Evolutionary conservation across 306 rosid genomes (phyloP).

Genomic region (Citrullus mucosospermus): DNA sequence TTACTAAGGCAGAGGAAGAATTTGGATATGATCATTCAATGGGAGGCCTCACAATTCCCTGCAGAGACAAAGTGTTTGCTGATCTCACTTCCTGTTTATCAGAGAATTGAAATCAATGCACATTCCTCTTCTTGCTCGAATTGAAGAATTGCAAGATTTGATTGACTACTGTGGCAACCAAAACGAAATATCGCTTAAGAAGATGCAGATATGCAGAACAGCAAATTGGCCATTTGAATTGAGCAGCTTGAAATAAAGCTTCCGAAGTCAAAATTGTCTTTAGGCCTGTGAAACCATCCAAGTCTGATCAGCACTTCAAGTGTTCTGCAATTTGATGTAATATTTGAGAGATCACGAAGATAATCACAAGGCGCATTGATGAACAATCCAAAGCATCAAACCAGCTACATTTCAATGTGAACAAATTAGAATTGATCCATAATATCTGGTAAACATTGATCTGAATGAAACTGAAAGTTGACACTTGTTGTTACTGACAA

Average conservation of each 20-base stretch:
- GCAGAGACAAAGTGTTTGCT: background rate
- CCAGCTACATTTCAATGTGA: background rate
- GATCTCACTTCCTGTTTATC: slow-evolving; percentile 3
- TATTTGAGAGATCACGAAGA: background rate
- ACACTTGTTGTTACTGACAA: background rate
- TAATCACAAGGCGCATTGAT: background rate
- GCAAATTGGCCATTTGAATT: background rate
- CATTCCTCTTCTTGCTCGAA: background rate
- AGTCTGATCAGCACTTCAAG: background rate
- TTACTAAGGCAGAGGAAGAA: slow-evolving; percentile 18
- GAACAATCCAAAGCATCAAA: background rate
- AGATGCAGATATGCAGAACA: no score
- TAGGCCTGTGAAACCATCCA: background rate
- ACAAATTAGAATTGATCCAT: background rate
- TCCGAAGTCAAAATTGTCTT: background rate
- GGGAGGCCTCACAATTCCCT: background rate
- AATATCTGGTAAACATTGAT: background rate
- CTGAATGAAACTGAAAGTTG: background rate
- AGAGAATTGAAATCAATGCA: background rate
- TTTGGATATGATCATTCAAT: slow-evolving; percentile 24
- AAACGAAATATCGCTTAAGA: background rate
- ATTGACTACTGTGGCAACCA: background rate
- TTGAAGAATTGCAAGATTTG: background rate
- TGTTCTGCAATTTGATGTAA: background rate
- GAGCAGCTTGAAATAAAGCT: background rate